A percentile compares a stretch with the other conserved stretches of the same genome.
Evolutionary conservation across 768 basidiomycete genomes (phyloP).

Genomic region (Pleurotus eryngii): DNA sequence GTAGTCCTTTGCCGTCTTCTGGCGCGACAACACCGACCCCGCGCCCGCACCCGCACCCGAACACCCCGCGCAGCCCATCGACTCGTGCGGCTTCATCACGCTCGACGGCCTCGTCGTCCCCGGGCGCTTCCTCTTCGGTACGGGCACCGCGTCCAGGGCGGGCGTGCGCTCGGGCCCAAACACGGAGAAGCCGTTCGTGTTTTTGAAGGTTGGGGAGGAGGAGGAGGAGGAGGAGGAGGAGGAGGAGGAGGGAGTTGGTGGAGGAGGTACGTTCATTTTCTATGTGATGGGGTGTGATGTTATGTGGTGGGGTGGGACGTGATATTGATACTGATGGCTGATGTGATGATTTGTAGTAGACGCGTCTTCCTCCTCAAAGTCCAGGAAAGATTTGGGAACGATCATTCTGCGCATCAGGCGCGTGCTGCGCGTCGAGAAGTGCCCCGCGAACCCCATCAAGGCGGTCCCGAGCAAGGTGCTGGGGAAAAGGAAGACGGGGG

Average conservation of each 20-base stretch:
- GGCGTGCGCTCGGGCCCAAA: slow-evolving; percentile 48
- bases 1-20: slow-evolving; percentile 44
- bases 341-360: neutral
- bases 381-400: slow-evolving; percentile 44
- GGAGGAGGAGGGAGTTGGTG: slow-evolving; percentile 33
- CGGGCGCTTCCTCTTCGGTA: slow-evolving; percentile 58
- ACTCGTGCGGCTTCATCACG: slow-evolving; percentile 59
- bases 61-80: slow-evolving; percentile 36
- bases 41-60: too few species aligned
- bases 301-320: neutral
- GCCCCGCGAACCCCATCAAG: slow-evolving; percentile 41
- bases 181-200: slow-evolving; percentile 61
- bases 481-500: slow-evolving; percentile 37
- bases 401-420: slow-evolving; percentile 51
- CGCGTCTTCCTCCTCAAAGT: neutral
- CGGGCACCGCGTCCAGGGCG: slow-evolving; percentile 49
- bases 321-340: neutral
- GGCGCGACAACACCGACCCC: slow-evolving; percentile 45
- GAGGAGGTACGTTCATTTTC: neutral
- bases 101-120: slow-evolving; percentile 63
- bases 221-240: slow-evolving; percentile 19
- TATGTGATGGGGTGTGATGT: too few species aligned
- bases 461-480: slow-evolving; percentile 28
- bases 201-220: slow-evolving; percentile 41
- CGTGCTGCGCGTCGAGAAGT: slow-evolving; percentile 32